A percentile compares a stretch with the other conserved stretches of the same genome.
Evolutionary conservation across 2,329 filamentous ascomycete species (phyloP).

Genomic region (Eutypella sp.): DNA sequence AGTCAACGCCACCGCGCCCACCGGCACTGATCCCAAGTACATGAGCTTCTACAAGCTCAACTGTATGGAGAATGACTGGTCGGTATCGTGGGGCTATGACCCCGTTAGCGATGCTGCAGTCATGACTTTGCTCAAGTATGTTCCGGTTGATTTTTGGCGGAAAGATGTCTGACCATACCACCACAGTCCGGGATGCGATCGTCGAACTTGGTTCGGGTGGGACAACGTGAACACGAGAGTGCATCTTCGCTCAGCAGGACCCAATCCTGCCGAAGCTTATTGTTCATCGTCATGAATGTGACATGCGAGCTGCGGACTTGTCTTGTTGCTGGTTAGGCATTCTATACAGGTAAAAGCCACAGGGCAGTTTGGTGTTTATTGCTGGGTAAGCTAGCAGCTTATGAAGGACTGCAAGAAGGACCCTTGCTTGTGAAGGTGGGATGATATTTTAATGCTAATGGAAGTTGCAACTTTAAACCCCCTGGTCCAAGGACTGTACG

Average conservation of each 20-base stretch:
- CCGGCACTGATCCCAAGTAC: background rate
- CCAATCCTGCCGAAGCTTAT: background rate
- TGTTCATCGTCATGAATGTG: background rate
- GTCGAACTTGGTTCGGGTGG: background rate
- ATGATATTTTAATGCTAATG: too few relatives aligned
- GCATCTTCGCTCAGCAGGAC: background rate
- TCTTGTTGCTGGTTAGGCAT: background rate
- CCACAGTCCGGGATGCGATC: background rate
- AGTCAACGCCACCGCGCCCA: background rate
- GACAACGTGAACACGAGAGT: background rate
- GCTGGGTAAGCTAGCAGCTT: too few relatives aligned
- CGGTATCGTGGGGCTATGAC: background rate
- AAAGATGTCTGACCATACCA: background rate
- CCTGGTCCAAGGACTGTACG: too few relatives aligned
- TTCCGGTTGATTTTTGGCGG: too few relatives aligned
- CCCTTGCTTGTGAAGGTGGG: too few relatives aligned
- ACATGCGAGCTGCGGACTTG: background rate
- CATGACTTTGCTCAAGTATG: background rate
- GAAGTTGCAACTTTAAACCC: too few relatives aligned
- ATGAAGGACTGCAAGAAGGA: too few relatives aligned
- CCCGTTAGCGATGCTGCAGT: background rate
- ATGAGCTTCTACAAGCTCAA: background rate
- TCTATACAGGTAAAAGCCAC: too few relatives aligned
- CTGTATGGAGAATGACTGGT: background rate
- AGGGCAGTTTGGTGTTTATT: too few relatives aligned